These are phyloP conservation scores for Verticillium dahliae DNA, from an alignment of 2,329 filamentous ascomycete genomes.

Conservation along the genomic window DNA sequence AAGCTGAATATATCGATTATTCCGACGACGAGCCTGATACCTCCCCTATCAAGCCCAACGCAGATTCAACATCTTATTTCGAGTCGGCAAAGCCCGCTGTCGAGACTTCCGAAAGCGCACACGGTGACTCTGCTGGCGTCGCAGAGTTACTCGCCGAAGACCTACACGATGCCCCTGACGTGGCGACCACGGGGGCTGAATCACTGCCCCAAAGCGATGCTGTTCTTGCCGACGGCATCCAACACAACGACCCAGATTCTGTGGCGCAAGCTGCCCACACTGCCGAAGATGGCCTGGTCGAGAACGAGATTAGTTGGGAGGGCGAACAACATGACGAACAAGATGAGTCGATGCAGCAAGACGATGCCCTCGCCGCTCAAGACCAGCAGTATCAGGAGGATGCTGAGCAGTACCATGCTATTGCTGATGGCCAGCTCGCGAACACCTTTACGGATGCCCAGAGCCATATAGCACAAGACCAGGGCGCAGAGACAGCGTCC, in stretches of 20 bases:
- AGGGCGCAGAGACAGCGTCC: conserved; percentile 7
- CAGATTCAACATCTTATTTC: background rate
- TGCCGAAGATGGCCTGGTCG: background rate
- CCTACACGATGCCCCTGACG: background rate
- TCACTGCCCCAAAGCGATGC: background rate
- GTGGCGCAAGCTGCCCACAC: background rate
- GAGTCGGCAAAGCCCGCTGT: background rate
- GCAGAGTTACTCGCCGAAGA: background rate
- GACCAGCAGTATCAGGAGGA: background rate
- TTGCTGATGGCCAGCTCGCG: background rate
- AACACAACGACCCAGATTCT: background rate
- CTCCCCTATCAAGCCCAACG: background rate
- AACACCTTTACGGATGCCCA: background rate
- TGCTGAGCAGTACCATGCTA: background rate
- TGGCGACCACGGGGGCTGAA: background rate
- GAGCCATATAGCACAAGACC: background rate
- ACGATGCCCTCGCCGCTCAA: background rate
- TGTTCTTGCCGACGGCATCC: background rate
- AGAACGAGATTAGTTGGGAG: background rate
- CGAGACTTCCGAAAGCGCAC: background rate
- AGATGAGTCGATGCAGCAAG: background rate
- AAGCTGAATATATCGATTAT: conserved; percentile 10
- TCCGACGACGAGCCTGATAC: conserved; percentile 8
- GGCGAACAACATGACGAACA: background rate
- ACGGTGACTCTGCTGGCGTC: background rate